Base-by-base conservation (phyloP, 2,329 filamentous ascomycete species). In the Alternaria conjuncta region DNA sequence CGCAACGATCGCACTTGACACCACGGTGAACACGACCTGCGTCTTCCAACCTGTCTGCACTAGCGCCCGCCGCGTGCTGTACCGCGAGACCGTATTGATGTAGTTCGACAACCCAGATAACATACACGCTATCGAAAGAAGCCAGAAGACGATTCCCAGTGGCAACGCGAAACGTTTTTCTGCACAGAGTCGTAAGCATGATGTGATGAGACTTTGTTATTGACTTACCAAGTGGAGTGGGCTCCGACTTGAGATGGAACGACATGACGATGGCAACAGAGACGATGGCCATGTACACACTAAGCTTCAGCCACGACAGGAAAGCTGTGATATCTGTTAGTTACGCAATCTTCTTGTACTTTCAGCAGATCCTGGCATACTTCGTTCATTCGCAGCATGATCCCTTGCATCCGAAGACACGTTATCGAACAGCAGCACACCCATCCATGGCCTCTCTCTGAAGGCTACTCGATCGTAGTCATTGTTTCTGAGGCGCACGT, bases 1-100 rank as follows among this genome's bases (percentile, higher is more conserved):
- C 30, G 78, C 79, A 20, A 82, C 77, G 61, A 82, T 82, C 8
- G 79, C 72, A 11, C 73, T 73, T 21, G 80, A 78, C 2, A 82
- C 80, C 30, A 82, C 73, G 8, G 78, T 80, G 58, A 82, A 82
- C 11, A 97, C 92, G 45, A 90, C 80, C 78, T 98, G 94, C 41
- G 96, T 98, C 81, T 93, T 95, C 91, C 92, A 96, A 1, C 96
- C 96, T 28, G 89, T 92, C 82, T 99, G 96, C 43, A 99, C 96
- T 67, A 98, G 86, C 0, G 96, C 96, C 25, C 86, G 86, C 69
- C 90, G 88, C 43, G 87, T 85, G 71, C 91, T 91, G 78, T 97
- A 99, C 76, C 92, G 90, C 71, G 91, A 91, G 23, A 98, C 89
- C 71, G 85, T 88, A 84, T 89, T 90, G 67, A 97, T 89, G 76